Evolutionary conservation across 257 asterid genomes (phyloP).

Genomic region (Penstemon eatonii): DNA sequence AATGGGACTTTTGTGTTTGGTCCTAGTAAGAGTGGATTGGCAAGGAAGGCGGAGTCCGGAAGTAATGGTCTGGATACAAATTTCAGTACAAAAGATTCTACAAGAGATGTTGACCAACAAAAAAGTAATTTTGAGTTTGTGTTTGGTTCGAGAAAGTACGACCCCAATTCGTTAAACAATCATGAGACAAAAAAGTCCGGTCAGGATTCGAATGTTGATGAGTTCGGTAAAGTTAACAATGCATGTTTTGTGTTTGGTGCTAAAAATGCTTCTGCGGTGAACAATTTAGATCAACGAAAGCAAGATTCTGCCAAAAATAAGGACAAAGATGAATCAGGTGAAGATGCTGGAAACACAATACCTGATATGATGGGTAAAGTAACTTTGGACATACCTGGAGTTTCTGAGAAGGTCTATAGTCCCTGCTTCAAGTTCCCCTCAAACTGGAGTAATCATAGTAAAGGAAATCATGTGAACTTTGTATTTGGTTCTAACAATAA

Average conservation of each 20-base stretch:
- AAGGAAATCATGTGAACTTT: conserved; percentile 30
- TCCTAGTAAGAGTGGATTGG: conserved; percentile 22
- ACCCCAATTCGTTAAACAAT: conserved; percentile 25
- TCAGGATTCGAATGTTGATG: conserved; percentile 25
- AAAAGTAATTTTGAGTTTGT: conserved; percentile 16
- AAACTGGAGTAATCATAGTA: conserved; percentile 22
- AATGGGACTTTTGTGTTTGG: conserved; percentile 32
- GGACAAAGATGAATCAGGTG: conserved; percentile 25
- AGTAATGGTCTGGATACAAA: conserved; percentile 17
- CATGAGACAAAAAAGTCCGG: conserved; percentile 25
- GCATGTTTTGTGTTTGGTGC: conserved; percentile 39
- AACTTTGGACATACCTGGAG: conserved; percentile 34
- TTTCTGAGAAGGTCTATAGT: conserved; percentile 35
- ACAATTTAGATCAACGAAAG: conserved; percentile 17
- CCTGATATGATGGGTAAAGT: conserved; percentile 34
- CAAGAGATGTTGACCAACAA: conserved; percentile 22
- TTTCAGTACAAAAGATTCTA: conserved; percentile 18
- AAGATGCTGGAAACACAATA: conserved; percentile 32
- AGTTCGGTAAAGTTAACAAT: conserved; percentile 23
- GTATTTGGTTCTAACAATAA: conserved; percentile 36
- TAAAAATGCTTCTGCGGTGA: conserved; percentile 14
- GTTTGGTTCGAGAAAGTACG: conserved; percentile 27
- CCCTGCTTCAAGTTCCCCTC: conserved; percentile 29
- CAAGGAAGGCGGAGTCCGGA: conserved; percentile 18
- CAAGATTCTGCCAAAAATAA: conserved; percentile 14